phyloP scores from a whole-genome alignment of 139 green algal genomes.

The Chlamydomonas incerta region DNA sequence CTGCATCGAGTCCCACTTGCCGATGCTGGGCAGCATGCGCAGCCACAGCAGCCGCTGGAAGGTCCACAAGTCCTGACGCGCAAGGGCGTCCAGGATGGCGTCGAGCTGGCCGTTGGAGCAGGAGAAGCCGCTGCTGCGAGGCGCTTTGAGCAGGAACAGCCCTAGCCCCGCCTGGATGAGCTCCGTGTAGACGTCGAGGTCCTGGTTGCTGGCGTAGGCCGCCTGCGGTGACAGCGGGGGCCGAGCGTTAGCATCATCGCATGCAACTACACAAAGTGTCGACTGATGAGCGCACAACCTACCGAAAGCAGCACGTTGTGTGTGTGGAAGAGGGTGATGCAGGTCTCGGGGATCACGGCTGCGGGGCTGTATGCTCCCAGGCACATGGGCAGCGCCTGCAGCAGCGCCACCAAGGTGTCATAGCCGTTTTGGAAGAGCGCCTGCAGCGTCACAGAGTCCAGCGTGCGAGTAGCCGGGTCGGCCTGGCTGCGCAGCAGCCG shows the following conservation, averaged over 20 bases:
- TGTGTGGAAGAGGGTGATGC: slow-evolving; percentile 12
- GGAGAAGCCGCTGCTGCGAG: background rate
- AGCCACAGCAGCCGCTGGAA: slow-evolving; percentile 20
- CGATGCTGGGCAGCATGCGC: slow-evolving; percentile 4
- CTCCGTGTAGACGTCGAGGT: slow-evolving; percentile 31
- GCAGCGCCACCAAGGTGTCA: slow-evolving; percentile 8
- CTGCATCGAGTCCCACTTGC: background rate
- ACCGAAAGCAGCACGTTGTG: slow-evolving; percentile 26
- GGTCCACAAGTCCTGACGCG: slow-evolving; percentile 22
- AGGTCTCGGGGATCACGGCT: background rate
- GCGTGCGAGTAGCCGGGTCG: background rate
- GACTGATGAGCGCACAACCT: no score
- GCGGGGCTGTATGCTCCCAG: background rate
- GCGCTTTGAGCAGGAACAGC: slow-evolving; percentile 28
- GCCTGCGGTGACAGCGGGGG: no score
- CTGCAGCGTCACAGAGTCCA: background rate
- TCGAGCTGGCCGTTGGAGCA: slow-evolving; percentile 25
- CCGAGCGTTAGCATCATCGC: no score
- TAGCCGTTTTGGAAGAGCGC: slow-evolving; percentile 34
- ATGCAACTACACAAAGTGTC: no score
- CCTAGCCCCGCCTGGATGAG: slow-evolving; percentile 31
- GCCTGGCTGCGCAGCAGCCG: slow-evolving; percentile 3
- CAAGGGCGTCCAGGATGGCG: background rate
- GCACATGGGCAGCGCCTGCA: slow-evolving; percentile 32
- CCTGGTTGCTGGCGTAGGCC: slow-evolving; percentile 11